Percentiles rank a stretch among this genome's conserved stretches.
Evolutionary conservation across 768 basidiomycete species (phyloP).

Genomic region (Auriscalpium microsporum): DNA sequence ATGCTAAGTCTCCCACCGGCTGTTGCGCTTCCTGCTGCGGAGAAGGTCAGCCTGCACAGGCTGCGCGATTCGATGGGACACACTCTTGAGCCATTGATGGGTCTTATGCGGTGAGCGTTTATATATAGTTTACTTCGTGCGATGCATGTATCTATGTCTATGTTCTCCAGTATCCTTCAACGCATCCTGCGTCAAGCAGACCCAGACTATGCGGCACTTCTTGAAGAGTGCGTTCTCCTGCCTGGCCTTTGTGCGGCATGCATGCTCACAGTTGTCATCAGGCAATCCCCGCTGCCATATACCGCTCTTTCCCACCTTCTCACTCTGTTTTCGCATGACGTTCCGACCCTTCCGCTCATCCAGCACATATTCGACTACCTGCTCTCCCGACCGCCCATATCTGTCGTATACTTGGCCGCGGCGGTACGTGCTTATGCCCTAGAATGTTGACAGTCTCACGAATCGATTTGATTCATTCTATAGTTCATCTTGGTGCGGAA

Average conservation of each 20-base stretch:
- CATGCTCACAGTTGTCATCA: constrained; percentile 20
- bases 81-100: constrained; percentile 78
- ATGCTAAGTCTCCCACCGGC: constrained; percentile 63
- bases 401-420: constrained; percentile 72
- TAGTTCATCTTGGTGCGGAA: constrained; percentile 73
- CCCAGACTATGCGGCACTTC: constrained; percentile 53
- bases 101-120: constrained; percentile 52
- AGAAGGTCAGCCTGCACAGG: constrained; percentile 70
- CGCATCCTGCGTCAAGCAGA: constrained; percentile 68
- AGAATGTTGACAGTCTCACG: not conserved
- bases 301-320: constrained; percentile 85
- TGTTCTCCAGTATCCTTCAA: constrained; percentile 52
- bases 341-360: constrained; percentile 81
- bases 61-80: constrained; percentile 85
- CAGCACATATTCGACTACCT: constrained; percentile 92
- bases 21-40: constrained; percentile 47
- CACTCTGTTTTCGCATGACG: constrained; percentile 88
- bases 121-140: not conserved
- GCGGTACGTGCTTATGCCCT: constrained; percentile 46
- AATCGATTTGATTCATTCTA: not conserved
- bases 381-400: constrained; percentile 72
- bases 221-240: constrained; percentile 47
- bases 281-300: constrained; percentile 75
- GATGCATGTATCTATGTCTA: not conserved
- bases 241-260: too few relatives aligned